phyloP scores from a whole-genome alignment of 139 green algal species.

The Coelastrella sp. region DNA sequence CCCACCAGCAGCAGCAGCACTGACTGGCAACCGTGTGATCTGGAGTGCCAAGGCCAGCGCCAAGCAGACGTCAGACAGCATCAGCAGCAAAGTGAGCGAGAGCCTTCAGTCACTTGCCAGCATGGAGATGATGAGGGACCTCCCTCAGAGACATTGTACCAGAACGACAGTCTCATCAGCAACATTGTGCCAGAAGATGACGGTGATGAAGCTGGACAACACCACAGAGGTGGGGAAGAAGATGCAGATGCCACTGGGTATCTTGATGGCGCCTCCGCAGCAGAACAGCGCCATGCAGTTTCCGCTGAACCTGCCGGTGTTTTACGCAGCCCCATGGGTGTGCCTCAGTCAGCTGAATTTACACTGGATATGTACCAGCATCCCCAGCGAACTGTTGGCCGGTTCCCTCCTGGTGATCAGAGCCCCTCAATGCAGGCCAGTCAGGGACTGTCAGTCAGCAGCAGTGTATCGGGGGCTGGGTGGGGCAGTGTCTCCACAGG shows the following conservation, averaged over 20 bases:
- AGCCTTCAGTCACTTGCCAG: conserved; percentile 11
- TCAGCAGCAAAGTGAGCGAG: conserved; percentile 12
- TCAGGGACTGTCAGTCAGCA: not conserved
- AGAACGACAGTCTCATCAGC: not conserved
- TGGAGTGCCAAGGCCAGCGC: conserved; percentile 57
- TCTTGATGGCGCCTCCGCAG: not conserved
- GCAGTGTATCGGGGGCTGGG: not conserved
- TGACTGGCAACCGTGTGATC: conserved; percentile 34
- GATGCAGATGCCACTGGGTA: not conserved
- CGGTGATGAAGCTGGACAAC: too few species aligned
- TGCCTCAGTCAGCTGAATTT: too few species aligned
- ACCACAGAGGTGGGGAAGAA: too few species aligned
- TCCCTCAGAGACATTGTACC: not conserved
- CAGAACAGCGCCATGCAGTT: too few species aligned
- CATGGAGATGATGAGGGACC: not conserved
- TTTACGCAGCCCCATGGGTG: too few species aligned
- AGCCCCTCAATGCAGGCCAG: not conserved
- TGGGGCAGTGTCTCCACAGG: conserved; percentile 19
- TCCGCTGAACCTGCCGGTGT: too few species aligned
- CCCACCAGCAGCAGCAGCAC: conserved; percentile 52
- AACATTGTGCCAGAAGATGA: conserved; percentile 1
- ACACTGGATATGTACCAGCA: too few species aligned
- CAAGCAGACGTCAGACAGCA: conserved; percentile 25
- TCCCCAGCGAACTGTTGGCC: too few species aligned
- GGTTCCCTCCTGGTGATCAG: not conserved